Evolutionary conservation across 805 yeast species (phyloP), one percentile per base, ranked within the genome.

Genomic region (Saccharomycopsis olivae): DNA sequence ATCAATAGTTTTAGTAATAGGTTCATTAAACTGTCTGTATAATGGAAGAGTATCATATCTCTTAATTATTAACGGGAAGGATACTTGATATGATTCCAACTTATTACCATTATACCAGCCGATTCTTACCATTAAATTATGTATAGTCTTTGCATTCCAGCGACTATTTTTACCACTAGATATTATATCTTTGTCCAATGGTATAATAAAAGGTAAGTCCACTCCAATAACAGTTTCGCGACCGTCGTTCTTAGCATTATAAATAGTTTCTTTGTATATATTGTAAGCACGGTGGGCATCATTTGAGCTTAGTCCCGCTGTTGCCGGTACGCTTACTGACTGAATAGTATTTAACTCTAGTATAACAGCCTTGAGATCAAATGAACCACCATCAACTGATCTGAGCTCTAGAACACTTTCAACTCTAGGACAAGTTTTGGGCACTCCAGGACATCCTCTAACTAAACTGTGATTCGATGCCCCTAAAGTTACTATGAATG

Each of bases 391-490:
- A 36, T 64, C 62, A 10, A 61, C 61, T 1, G 79, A 68, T 39
- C 83, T 60, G 14, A 77, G 53, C 47, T 75, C 73, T 13, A 78
- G 51, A 19, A 65, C 68, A 6, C 81, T 74, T 39, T 75, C 74
- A 3, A 77, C 59, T 21, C 82, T 64, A 2, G 85, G 84, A 36
- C 65, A 56, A 2, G 73, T 75, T 38, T 74, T 66, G 1, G 78
- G 73, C 1, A 78, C 73, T 1, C 86, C 86, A 0, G 85, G 84
- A 55, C 81, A 74, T 2, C 86, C 86, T 36, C 67, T 59, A 2
- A 78, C 73, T 0, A 73, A 58, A n/a, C 73, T 63, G 21, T 64
- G 60, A 35, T 69, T 70, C 29, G 75, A 65, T 3, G 79, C 71
- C 39, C 69, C 70, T 35, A 77, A 50, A 35, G 44, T 52, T 10